Evolutionary conservation across 495 filamentous ascomycete genomes (phyloP), one percentile per base, ranked within the genome.

Genomic region (Opeltia flavorubescens): DNA sequence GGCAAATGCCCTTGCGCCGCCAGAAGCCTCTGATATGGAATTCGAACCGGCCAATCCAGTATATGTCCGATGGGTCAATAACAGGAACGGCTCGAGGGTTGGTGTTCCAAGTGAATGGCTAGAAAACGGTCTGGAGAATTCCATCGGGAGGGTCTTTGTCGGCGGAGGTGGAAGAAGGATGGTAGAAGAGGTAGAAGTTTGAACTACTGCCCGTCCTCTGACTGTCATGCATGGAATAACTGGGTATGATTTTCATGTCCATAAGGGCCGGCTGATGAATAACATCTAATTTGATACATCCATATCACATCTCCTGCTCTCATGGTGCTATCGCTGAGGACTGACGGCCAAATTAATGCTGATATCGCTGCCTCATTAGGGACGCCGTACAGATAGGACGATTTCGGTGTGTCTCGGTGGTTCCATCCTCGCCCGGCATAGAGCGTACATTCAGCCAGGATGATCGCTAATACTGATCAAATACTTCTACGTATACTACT

Each of bases 51-150:
- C 82, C 1, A 79, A 82, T 48, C 74, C 83, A 4, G 66, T 79
- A 1, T 83, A 86, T 59, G 73, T 86, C 12, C 72, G 93, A 48
- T 95, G 84, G 82, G 67, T 86, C 36, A 88, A 79, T 61, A 81
- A 63, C 55, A 76, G 74, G 42, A 65, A 77, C 20, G 86, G 88
- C 8, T 83, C 67, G 52, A 67, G 60, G 31, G 62, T 93, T 29
- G 75, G 72, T 39, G 81, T 96, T 30, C 91, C 93, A 3, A 77
- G 81, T 11, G 86, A 91, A 56, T 89, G 89, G 80, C 53, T 95
- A 35, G 72, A 68, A 1, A 77, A 38, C 20, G 38, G 38, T 20
- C 13, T 41, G 25, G 38, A 41, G 11, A 6, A 70, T 5, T 80
- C 84, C 3, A 73, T 72, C 4, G 86, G 86, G 6, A 70, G 61